These are phyloP conservation scores for Aphanoascus verrucosus DNA, from an alignment of 2,329 filamentous ascomycete species.

Conservation along the genomic window DNA sequence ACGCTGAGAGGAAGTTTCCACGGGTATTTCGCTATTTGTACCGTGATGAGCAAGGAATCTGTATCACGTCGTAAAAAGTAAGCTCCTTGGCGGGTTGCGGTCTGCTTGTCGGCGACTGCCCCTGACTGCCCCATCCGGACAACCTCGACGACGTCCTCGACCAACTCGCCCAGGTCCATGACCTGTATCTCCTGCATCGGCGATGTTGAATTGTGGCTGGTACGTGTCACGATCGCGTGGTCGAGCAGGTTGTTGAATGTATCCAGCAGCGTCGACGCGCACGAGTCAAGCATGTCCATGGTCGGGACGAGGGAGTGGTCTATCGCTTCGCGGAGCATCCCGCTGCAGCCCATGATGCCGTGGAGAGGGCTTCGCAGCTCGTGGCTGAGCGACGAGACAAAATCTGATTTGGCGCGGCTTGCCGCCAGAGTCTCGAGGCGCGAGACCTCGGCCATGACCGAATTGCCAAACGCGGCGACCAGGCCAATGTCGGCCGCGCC, in stretches of 20 bases:
- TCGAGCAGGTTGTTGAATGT: background rate
- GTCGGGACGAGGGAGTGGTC: constrained; percentile 29
- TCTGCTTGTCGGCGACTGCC: too few relatives aligned
- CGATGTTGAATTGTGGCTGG: too few relatives aligned
- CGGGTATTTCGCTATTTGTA: too few relatives aligned
- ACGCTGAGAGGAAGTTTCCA: constrained; percentile 15
- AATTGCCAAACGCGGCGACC: constrained; percentile 25
- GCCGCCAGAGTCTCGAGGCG: constrained; percentile 24
- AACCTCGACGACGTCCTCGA: too few relatives aligned
- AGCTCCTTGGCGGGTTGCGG: too few relatives aligned
- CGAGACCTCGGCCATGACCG: constrained; percentile 27
- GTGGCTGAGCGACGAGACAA: constrained; percentile 28
- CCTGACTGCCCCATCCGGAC: too few relatives aligned
- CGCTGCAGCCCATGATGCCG: constrained; percentile 32
- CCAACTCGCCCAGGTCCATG: too few relatives aligned
- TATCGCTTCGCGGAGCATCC: constrained; percentile 35
- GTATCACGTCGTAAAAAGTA: too few relatives aligned
- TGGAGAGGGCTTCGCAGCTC: constrained; percentile 30
- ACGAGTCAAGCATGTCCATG: background rate
- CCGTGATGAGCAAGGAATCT: too few relatives aligned
- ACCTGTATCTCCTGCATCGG: too few relatives aligned
- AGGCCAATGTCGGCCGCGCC: constrained; percentile 23
- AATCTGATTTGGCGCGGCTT: constrained; percentile 26
- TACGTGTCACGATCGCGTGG: too few relatives aligned
- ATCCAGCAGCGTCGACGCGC: background rate